A percentile compares a stretch with the other conserved stretches of the same genome.
Evolutionary conservation across 192 early-diverging fungal genomes (phyloP).

Genomic region (Coemansia pectinata): DNA sequence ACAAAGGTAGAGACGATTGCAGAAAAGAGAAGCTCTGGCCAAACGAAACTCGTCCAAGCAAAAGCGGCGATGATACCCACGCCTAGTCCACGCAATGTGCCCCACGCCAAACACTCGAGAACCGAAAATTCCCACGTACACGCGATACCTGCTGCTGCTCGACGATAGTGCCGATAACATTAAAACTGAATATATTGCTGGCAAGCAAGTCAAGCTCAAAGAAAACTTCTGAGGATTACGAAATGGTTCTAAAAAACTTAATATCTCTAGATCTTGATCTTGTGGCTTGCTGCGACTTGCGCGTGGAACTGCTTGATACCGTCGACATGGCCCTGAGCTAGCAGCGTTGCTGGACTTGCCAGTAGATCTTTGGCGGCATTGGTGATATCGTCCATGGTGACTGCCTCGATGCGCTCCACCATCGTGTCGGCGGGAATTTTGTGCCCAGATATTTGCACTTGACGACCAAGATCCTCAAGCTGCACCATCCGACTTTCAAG

Average conservation of each 20-base stretch:
- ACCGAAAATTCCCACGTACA: not conserved
- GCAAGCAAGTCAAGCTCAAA: too few species aligned
- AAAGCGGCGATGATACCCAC: too few species aligned
- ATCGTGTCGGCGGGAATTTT: constrained; percentile 77
- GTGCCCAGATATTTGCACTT: constrained; percentile 70
- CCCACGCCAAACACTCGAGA: not conserved
- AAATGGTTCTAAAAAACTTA: too few species aligned
- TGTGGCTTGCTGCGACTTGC: constrained; percentile 37
- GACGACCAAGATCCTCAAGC: constrained; percentile 92
- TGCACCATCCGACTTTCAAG: constrained; percentile 91
- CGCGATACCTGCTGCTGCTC: too few species aligned
- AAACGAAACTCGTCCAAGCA: not conserved
- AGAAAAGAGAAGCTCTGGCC: not conserved
- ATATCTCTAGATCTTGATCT: constrained; percentile 15
- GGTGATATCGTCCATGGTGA: constrained; percentile 73
- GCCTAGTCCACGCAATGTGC: too few species aligned
- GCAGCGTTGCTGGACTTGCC: constrained; percentile 64
- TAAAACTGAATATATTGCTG: too few species aligned
- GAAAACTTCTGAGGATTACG: too few species aligned
- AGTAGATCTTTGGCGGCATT: constrained; percentile 71
- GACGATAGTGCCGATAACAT: too few species aligned
- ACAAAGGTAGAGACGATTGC: not conserved
- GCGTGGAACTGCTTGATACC: constrained; percentile 34
- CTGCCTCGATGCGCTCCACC: constrained; percentile 76
- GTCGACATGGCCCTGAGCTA: constrained; percentile 64